Percentiles rank a stretch among this genome's conserved stretches.
Conservation (phyloP, 2,329 filamentous ascomycete genomes). For the Arthrobotrys entomopaga region DNA sequence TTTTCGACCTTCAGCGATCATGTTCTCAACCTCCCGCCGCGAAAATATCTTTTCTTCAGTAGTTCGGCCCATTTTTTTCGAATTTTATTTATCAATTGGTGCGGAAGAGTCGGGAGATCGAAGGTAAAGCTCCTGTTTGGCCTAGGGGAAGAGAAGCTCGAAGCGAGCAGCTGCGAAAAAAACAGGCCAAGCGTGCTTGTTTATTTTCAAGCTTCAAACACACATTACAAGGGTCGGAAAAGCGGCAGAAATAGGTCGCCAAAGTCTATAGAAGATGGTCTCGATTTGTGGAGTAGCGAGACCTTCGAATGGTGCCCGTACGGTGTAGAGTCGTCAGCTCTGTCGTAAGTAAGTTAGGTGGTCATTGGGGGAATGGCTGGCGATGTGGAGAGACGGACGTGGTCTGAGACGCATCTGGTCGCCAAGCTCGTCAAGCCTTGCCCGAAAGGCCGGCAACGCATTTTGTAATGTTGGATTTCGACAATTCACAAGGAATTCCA, state of each 20-base stretch:
- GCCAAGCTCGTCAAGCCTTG: conserved; percentile 43
- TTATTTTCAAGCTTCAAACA: conserved; percentile 39
- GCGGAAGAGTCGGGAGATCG: conserved; percentile 25
- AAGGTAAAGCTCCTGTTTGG: conserved; percentile 2
- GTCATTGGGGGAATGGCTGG: conserved; percentile 28
- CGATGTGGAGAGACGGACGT: conserved; percentile 39
- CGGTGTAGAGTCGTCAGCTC: conserved; percentile 44
- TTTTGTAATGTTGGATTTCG: conserved; percentile 15
- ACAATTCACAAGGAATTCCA: background rate
- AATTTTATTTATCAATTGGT: conserved; percentile 52
- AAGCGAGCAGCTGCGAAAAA: conserved; percentile 26
- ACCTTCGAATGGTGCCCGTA: conserved; percentile 8
- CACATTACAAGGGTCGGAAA: conserved; percentile 25
- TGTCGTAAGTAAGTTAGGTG: conserved; percentile 37
- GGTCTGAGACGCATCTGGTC: conserved; percentile 45
- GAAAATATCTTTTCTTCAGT: conserved; percentile 67
- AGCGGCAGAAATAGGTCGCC: background rate
- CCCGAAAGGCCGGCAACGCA: conserved; percentile 34
- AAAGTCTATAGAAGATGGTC: background rate
- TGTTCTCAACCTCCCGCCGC: conserved; percentile 76
- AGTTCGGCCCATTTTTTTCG: conserved; percentile 55
- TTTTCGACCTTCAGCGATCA: conserved; percentile 82
- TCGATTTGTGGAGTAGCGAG: conserved; percentile 14
- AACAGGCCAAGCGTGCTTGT: conserved; percentile 27
- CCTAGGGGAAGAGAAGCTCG: conserved; percentile 13